Base-by-base conservation (phyloP, 345 rosid species). In the Salix arbutifolia region DNA sequence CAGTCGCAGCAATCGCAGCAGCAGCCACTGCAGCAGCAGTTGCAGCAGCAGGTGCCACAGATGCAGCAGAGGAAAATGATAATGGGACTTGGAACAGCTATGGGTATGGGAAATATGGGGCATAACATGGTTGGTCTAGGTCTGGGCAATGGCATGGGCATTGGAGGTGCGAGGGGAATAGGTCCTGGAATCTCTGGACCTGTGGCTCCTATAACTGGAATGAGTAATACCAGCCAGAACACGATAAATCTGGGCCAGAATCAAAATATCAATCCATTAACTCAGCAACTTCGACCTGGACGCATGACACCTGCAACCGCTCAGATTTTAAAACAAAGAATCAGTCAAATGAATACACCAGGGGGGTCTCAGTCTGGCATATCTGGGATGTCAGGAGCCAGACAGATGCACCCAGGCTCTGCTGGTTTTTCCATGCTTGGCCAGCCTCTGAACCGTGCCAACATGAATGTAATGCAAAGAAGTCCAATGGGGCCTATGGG, bases 131-230 rank as follows among this genome's bases (percentile, higher is more conserved):
- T 82, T 66, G 90, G 91, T 75, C 87, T 93, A 69, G 97, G 88
- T 77, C 78, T 89, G 16, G 65, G 89, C 40, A 91, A 78, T 83
- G 83, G 89, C 44, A 79, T 92, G 87, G 86, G 87, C 58, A 87
- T 92, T 77, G 93, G 90, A 77, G 88, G 91, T 72, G 82, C 83
- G 38, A 84, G 95, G 84, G 97, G 97, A 69, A 83, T 90, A 44
- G 97, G 89, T 67, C 40, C 86, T 8, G 94, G 94, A 77, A 91
- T 88, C 52, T 89, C 97, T 53, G 89, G 94, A 60, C 84, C 97
- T n/a, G 86, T 93, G 96, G 69, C 87, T 0, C 65, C 91, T 69
- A 82, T 89, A 38, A 74, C 96, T 40, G 89, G 89, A 70, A 84
- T 89, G 42, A 87, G 85, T 68, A 90, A 84, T 80, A 79, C 87